Conservation (phyloP, 768 basidiomycete species). For the Xanthoconium stramineum region DNA sequence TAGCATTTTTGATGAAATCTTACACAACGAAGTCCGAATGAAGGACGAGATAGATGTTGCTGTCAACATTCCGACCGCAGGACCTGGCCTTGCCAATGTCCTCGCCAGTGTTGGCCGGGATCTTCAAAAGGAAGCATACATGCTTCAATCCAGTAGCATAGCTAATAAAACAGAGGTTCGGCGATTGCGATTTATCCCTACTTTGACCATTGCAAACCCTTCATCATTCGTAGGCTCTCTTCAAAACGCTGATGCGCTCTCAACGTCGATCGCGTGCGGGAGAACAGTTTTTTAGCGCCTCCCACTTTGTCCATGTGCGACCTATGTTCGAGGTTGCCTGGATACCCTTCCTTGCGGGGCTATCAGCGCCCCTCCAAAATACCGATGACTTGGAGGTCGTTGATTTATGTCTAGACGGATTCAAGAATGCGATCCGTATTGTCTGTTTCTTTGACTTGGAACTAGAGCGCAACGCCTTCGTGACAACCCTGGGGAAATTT, state of each 20-base stretch:
- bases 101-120: slow-evolving; percentile 91
- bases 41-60: slow-evolving; percentile 89
- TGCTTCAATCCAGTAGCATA: slow-evolving; percentile 94
- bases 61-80: slow-evolving; percentile 37
- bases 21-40: slow-evolving; percentile 93
- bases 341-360: slow-evolving; percentile 95
- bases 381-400: slow-evolving; percentile 93
- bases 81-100: slow-evolving; percentile 76
- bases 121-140: slow-evolving; percentile 93
- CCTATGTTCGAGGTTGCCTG: slow-evolving; percentile 99
- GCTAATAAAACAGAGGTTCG: slow-evolving; percentile 91
- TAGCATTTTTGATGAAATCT: slow-evolving; percentile 87
- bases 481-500: slow-evolving; percentile 93
- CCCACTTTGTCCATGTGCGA: slow-evolving; percentile 91
- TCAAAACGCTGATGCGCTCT: slow-evolving; percentile 87
- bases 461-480: slow-evolving; percentile 96
- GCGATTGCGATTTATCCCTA: background rate
- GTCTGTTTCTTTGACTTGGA: slow-evolving; percentile 98
- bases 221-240: slow-evolving; percentile 60
- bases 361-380: slow-evolving; percentile 92
- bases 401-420: slow-evolving; percentile 89
- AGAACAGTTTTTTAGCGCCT: slow-evolving; percentile 95
- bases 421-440: slow-evolving; percentile 94
- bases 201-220: too few species aligned
- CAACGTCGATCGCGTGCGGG: slow-evolving; percentile 78